Evolutionary conservation across 2,329 filamentous ascomycete species (phyloP).

Genomic region (Neocucurbitaria cava): DNA sequence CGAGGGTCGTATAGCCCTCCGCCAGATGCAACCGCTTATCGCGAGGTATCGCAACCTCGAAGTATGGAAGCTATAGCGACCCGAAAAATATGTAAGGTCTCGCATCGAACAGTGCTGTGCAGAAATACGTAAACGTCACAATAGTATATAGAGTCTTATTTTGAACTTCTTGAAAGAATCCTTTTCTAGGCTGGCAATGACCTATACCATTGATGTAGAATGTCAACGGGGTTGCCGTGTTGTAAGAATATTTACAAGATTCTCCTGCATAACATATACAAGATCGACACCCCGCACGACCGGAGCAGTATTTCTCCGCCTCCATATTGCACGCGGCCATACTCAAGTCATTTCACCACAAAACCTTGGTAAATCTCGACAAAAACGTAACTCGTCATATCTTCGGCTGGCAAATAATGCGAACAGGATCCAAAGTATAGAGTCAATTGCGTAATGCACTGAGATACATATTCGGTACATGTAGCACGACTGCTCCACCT

Average conservation of each 20-base stretch:
- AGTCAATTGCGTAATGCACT: neutral
- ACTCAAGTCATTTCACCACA: neutral
- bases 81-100: neutral
- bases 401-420: neutral
- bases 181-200: no score
- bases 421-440: neutral
- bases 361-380: neutral
- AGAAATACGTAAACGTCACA: no score
- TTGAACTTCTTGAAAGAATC: no score
- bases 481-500: neutral
- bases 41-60: constrained; percentile 41
- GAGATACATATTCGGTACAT: neutral
- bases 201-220: no score
- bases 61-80: constrained; percentile 35
- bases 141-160: no score
- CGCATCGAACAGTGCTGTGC: no score
- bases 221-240: no score
- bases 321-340: constrained; percentile 1
- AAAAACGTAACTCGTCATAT: neutral
- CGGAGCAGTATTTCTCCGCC: constrained; percentile 19
- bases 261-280: neutral
- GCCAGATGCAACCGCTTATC: constrained; percentile 42
- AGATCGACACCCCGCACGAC: constrained; percentile 15
- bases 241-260: no score
- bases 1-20: constrained; percentile 37